Evolutionary conservation across 2,329 filamentous ascomycete genomes (phyloP).

Genomic region (Penicillium rolfsii): DNA sequence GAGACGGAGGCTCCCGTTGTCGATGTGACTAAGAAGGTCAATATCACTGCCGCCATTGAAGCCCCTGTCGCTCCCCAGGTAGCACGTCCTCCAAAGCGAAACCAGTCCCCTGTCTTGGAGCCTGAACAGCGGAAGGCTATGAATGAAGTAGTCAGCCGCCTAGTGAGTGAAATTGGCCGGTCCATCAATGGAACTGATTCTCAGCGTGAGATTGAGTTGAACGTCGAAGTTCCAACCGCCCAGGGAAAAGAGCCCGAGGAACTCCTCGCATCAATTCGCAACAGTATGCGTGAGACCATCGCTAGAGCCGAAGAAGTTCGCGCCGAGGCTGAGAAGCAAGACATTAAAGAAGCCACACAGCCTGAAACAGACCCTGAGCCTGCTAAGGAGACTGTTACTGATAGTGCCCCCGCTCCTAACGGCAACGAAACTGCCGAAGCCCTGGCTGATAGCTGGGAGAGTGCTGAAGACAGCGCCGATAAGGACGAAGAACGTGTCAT

Average conservation of each 20-base stretch:
- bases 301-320: slow-evolving; percentile 52
- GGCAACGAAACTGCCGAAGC: slow-evolving; percentile 58
- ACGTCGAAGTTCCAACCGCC: slow-evolving; percentile 48
- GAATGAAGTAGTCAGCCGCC: slow-evolving; percentile 67
- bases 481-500: slow-evolving; percentile 68
- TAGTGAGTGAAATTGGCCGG: slow-evolving; percentile 63
- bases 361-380: slow-evolving; percentile 39
- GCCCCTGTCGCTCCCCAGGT: slow-evolving; percentile 16
- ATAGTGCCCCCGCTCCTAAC: slow-evolving; percentile 53
- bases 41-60: slow-evolving; percentile 28
- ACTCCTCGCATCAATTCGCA: slow-evolving; percentile 38
- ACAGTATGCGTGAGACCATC: slow-evolving; percentile 45
- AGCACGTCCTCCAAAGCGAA: slow-evolving; percentile 22
- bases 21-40: slow-evolving; percentile 32
- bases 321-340: slow-evolving; percentile 58
- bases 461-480: slow-evolving; percentile 70
- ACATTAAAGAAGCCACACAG: slow-evolving; percentile 32
- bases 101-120: slow-evolving; percentile 33
- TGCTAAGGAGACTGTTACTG: slow-evolving; percentile 53
- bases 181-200: slow-evolving; percentile 49
- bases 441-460: slow-evolving; percentile 91
- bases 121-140: slow-evolving; percentile 65
- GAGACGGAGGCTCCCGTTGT: slow-evolving; percentile 48
- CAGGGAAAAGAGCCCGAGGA: slow-evolving; percentile 43
- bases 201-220: slow-evolving; percentile 51